phyloP scores from a whole-genome alignment of 139 green algal genomes.

The Chlorella ohadii region DNA sequence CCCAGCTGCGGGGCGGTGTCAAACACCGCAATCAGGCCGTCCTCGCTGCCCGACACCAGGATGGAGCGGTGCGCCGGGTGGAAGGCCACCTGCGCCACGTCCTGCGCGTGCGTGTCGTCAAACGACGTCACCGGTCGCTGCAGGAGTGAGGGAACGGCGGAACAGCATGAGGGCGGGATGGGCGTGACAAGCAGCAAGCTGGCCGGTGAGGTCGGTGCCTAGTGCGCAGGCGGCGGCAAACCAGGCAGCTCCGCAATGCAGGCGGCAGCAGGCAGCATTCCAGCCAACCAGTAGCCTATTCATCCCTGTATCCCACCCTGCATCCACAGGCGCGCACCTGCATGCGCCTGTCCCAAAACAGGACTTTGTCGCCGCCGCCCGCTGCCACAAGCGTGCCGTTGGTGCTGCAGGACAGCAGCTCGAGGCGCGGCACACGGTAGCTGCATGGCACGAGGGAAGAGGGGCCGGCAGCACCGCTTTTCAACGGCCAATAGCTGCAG shows the following conservation, averaged over 20 bases:
- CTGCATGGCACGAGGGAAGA: neutral
- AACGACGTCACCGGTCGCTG: constrained; percentile 54
- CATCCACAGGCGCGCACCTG: too few relatives aligned
- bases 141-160: neutral
- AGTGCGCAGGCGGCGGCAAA: too few relatives aligned
- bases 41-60: constrained; percentile 68
- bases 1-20: constrained; percentile 59
- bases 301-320: too few relatives aligned
- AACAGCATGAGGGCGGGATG: neutral
- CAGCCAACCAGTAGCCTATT: neutral
- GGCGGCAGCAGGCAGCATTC: neutral
- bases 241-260: too few relatives aligned
- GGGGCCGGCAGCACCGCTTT: too few relatives aligned
- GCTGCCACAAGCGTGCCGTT: constrained; percentile 64
- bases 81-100: constrained; percentile 65
- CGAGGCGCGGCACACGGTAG: constrained; percentile 35
- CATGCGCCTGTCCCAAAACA: constrained; percentile 81
- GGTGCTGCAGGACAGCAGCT: constrained; percentile 59
- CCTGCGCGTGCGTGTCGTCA: constrained; percentile 78
- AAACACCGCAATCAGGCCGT: constrained; percentile 80
- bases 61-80: constrained; percentile 35
- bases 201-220: neutral
- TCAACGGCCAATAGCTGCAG: too few relatives aligned
- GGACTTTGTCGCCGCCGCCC: constrained; percentile 68
- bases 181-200: neutral